Conservation (phyloP, 2,329 filamentous ascomycete genomes). For the Botrytis fragariae region DNA sequence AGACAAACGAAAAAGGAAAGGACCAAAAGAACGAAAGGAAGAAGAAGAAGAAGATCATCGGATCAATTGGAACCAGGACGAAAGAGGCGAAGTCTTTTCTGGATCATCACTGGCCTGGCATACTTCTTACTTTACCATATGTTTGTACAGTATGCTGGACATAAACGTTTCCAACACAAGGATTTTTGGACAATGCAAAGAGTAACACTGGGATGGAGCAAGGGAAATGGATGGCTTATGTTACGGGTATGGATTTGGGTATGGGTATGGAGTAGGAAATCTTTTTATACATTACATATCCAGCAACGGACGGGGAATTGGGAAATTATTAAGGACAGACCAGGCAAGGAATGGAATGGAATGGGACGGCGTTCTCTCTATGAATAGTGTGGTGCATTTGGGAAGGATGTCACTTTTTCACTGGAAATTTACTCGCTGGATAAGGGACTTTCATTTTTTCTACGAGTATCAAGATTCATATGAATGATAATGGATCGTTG, state of each 20-base stretch:
- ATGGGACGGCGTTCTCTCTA: conserved; percentile 6
- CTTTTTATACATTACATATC: conserved; percentile 18
- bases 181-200: neutral
- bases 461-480: conserved; percentile 1
- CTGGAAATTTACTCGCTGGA: neutral
- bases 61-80: neutral
- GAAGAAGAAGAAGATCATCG: neutral
- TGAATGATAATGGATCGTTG: conserved; percentile 17
- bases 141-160: conserved; percentile 9
- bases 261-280: conserved; percentile 10
- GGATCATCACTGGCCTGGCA: neutral
- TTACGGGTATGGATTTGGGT: neutral
- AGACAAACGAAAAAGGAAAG: neutral
- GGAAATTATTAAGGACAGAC: conserved; percentile 4
- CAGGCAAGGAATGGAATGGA: conserved; percentile 6
- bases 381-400: neutral
- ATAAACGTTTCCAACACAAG: neutral
- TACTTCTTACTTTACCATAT: neutral
- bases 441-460: conserved; percentile 5
- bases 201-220: conserved; percentile 4
- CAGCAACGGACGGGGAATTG: conserved; percentile 13
- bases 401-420: neutral
- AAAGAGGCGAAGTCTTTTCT: conserved; percentile 1
- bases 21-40: neutral
- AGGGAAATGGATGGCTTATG: conserved; percentile 4